These are phyloP conservation scores for Fusarium caatingaense DNA, from an alignment of 2,329 filamentous ascomycete genomes.

Conservation along the genomic window DNA sequence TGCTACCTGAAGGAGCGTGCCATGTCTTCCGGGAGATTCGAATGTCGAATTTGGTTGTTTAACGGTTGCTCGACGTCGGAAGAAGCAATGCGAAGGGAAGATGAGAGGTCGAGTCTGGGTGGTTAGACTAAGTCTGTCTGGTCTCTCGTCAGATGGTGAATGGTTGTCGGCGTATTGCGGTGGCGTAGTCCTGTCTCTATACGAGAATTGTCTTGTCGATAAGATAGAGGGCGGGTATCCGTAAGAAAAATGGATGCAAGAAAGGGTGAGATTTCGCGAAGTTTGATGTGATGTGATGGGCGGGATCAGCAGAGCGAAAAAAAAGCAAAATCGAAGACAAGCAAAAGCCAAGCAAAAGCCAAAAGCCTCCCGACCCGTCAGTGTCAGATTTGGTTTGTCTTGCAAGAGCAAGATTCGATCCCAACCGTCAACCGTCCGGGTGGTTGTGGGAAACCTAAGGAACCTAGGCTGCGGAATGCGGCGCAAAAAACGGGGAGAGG, in stretches of 20 bases:
- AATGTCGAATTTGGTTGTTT: not conserved
- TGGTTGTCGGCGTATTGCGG: conserved; percentile 5
- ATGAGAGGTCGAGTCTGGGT: not conserved
- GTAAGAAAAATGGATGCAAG: not conserved
- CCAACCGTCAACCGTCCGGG: conserved; percentile 6
- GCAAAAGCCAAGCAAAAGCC: conserved; percentile 3
- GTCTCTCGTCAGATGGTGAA: conserved; percentile 14
- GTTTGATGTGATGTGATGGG: not conserved
- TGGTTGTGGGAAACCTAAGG: conserved; percentile 3
- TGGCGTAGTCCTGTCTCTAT: conserved; percentile 20
- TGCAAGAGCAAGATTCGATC: conserved; percentile 7
- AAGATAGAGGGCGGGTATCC: not conserved
- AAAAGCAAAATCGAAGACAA: not conserved
- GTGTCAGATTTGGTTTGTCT: not conserved
- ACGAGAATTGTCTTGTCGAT: conserved; percentile 5
- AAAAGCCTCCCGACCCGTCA: conserved; percentile 7
- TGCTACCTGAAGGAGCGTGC: conserved; percentile 30
- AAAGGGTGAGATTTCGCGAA: conserved; percentile 5
- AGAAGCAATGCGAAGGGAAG: not conserved
- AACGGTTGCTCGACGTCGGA: not conserved
- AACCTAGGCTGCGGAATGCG: conserved; percentile 1
- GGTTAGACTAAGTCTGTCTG: not conserved
- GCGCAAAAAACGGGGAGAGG: conserved; percentile 27
- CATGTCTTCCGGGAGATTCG: conserved; percentile 37
- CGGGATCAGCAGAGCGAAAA: conserved; percentile 1